These are phyloP conservation scores for Venustampulla echinocandica DNA, from an alignment of 495 filamentous ascomycete species.

Conservation along the genomic window DNA sequence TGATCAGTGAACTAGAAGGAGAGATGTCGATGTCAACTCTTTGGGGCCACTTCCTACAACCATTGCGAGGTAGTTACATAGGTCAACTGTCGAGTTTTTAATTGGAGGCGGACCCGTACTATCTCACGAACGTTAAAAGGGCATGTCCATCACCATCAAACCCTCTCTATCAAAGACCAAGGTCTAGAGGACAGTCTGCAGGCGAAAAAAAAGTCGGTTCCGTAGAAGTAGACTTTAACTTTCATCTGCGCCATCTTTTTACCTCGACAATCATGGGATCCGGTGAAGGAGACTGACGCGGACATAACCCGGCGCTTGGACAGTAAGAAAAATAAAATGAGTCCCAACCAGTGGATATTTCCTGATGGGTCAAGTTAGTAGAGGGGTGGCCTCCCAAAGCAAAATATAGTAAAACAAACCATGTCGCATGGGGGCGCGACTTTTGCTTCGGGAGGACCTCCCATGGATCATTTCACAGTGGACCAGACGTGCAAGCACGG, in stretches of 20 bases:
- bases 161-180: constrained; percentile 42
- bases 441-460: constrained; percentile 50
- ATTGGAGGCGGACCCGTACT: too few species aligned
- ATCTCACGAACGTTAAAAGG: background rate
- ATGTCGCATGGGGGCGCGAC: constrained; percentile 2
- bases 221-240: constrained; percentile 24
- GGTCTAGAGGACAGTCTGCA: constrained; percentile 59
- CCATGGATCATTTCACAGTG: constrained; percentile 55
- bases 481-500: constrained; percentile 30
- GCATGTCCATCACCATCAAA: constrained; percentile 71
- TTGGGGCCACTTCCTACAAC: too few species aligned
- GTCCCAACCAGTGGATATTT: background rate
- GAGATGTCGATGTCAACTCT: too few species aligned
- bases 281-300: constrained; percentile 46
- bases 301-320: constrained; percentile 62
- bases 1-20: too few species aligned
- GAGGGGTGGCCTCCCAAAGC: constrained; percentile 15
- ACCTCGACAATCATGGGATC: constrained; percentile 61
- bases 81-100: too few species aligned
- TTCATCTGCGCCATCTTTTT: constrained; percentile 69
- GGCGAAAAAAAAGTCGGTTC: constrained; percentile 39
- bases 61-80: too few species aligned
- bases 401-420: constrained; percentile 23
- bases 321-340: background rate
- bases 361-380: constrained; percentile 15